Percentiles rank a stretch among this genome's conserved stretches.
Evolutionary conservation across 2,329 filamentous ascomycete genomes (phyloP).

Genomic region (Colletotrichum sp.): DNA sequence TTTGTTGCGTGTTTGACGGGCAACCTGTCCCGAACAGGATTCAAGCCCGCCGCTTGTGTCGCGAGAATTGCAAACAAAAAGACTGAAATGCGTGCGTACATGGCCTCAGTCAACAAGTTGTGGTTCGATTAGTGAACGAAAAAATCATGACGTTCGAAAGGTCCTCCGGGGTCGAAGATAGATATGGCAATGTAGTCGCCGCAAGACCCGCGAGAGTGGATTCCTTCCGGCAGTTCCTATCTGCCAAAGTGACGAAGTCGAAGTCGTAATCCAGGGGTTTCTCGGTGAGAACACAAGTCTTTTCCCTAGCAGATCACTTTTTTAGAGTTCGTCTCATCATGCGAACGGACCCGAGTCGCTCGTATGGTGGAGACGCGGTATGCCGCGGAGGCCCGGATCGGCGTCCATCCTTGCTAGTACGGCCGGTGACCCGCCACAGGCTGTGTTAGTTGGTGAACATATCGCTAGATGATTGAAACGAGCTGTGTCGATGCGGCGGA

Average conservation of each 20-base stretch:
- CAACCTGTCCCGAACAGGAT: not conserved
- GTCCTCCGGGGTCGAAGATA: not conserved
- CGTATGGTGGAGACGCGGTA: slow-evolving; percentile 1
- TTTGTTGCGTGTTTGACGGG: not conserved
- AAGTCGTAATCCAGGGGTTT: not conserved
- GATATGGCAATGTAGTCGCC: not conserved
- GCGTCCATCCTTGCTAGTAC: not conserved
- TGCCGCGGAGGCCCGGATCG: slow-evolving; percentile 2
- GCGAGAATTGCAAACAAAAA: not conserved
- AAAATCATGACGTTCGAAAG: not conserved
- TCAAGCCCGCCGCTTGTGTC: not conserved
- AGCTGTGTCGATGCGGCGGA: not conserved
- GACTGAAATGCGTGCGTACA: not conserved
- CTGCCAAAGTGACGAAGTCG: not conserved
- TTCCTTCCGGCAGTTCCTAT: not conserved
- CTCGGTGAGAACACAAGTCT: not conserved
- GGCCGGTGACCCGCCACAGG: not conserved
- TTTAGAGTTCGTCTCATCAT: slow-evolving; percentile 8
- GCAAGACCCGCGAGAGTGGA: no score
- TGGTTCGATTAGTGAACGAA: not conserved
- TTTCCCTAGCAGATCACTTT: not conserved
- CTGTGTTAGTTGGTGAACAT: not conserved
- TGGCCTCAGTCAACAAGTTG: not conserved
- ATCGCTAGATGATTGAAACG: not conserved
- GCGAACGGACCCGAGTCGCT: not conserved